Evolutionary conservation across 1,139 yeast species (phyloP), one percentile per base, ranked within the genome.

Genomic region (Kurtzmaniella natalensis): DNA sequence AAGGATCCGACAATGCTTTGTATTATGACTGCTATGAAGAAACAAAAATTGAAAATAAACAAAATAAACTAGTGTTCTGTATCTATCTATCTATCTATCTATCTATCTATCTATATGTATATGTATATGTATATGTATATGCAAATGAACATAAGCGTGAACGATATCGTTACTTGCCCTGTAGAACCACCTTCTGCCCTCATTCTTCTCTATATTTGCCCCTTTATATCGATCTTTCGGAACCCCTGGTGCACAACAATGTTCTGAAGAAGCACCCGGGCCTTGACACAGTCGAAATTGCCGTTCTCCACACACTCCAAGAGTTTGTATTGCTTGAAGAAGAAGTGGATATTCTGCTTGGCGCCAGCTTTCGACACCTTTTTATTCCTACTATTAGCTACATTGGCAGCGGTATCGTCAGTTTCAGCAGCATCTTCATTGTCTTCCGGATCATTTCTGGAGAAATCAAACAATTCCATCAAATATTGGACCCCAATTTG

Each of bases 221-320:
- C 96, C 61, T 88, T 89, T 40, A 89, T 88, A 53, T 89, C 96
- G n/a, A 89, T 79, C 50, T 74, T 82, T 39, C 67, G 73, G 44
- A 73, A 73, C 19, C 62, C 67, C 16, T 69, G 59, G 32, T 61
- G 59, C 35, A 69, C 64, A 13, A 73, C 62, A 7, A 62, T 47
- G 5, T 40, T 59, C 33, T 66, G 66, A 9, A 83, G 62, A 1
- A 55, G 50, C 0, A 63, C 48, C 47, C 78, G 64, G 0, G 84
- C 73, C 29, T 67, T 61, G 17, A 64, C 49, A 37, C 76, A 70
- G 38, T 72, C 75, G 34, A 72, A 55, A 3, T 55, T 61, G 2
- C 32, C 33, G n/a, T 40, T 46, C 17, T 36, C 59, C 8, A 75
- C 50, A 47, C 57, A 75, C 21, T 50, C 44, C 1, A 45, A 51